Percentiles rank a stretch among this genome's conserved stretches.
These are phyloP conservation scores for Intubia oerlemansii DNA, from an alignment of 2,329 filamentous ascomycete genomes.

Conservation along the genomic window DNA sequence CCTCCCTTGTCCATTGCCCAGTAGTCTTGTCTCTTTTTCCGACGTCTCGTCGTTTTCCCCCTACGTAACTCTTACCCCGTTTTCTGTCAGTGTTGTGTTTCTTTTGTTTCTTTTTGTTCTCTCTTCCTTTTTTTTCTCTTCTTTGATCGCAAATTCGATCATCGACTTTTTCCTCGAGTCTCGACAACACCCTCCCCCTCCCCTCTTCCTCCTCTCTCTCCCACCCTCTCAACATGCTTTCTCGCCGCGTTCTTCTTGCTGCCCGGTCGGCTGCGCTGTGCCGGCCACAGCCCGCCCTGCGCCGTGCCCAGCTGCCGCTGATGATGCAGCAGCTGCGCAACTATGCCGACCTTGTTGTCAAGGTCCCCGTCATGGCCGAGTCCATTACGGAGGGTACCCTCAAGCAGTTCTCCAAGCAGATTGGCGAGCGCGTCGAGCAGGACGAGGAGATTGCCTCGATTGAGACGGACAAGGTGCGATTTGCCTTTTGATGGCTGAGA, in stretches of 20 bases:
- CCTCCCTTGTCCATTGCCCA: no score
- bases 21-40: no score
- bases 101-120: not conserved
- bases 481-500: no score
- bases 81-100: no score
- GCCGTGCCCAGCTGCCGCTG: slow-evolving; percentile 22
- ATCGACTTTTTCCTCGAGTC: not conserved
- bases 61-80: no score
- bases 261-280: slow-evolving; percentile 12
- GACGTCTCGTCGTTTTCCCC: no score
- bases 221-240: slow-evolving; percentile 16
- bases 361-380: slow-evolving; percentile 96
- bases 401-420: slow-evolving; percentile 82
- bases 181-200: no score
- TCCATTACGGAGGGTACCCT: slow-evolving; percentile 95
- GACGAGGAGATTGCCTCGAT: slow-evolving; percentile 98
- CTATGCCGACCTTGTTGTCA: slow-evolving; percentile 66
- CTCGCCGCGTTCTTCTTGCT: slow-evolving; percentile 14
- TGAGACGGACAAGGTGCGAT: slow-evolving; percentile 91
- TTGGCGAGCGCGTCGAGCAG: slow-evolving; percentile 83
- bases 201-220: not conserved
- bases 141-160: not conserved
- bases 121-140: not conserved
- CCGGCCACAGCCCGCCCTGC: slow-evolving; percentile 20
- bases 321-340: slow-evolving; percentile 35